Evolutionary conservation across 176 grass and related monocot species (phyloP), one percentile per base, ranked within the genome.

Genomic region (Aegilops bicornis): DNA sequence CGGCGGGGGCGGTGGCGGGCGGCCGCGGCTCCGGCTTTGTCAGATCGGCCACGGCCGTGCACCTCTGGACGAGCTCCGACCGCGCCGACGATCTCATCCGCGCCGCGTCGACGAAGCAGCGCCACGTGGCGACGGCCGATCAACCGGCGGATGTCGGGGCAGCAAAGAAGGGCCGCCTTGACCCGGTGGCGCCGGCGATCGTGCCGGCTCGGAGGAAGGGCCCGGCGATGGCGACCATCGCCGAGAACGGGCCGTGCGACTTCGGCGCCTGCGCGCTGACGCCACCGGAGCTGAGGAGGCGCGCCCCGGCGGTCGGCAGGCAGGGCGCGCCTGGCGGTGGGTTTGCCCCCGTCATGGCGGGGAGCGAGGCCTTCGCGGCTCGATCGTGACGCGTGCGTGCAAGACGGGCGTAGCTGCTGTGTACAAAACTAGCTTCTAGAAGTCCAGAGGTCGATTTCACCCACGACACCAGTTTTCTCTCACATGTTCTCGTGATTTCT

Each of bases 201-300:
- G 31, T 40, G 1, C 58, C 72, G n/a, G 23, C 85, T 52, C 20
- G 64, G 77, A 85, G 62, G 62, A 84, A 42, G 52, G 45, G 56
- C 13, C 78, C n/a, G 29, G 78, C 22, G 72, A 83, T 87, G 88
- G 78, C 39, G 85, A 81, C 84, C 25, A 93, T 93, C 81, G 72
- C 83, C 40, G 91, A 93, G 88, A 82, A 90, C 71, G 70, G 22
- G 58, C 64, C 91, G 40, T 90, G 85, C 82, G 76, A 88, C 43
- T 90, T 93, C 78, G 88, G 35, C 25, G 68, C 64, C 19, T 33
- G 64, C 65, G 10, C 56, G 40, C 11, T 17, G 43, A 80, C 39
- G 72, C 64, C 78, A 11, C 54, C 64, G 7, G 32, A 24, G 23
- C 58, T 65, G 59, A 79, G 60, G 64, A 78, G 79, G 71, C 68